Conservation (phyloP, 2,329 filamentous ascomycete species). For the Aspergillus chevalieri region DNA sequence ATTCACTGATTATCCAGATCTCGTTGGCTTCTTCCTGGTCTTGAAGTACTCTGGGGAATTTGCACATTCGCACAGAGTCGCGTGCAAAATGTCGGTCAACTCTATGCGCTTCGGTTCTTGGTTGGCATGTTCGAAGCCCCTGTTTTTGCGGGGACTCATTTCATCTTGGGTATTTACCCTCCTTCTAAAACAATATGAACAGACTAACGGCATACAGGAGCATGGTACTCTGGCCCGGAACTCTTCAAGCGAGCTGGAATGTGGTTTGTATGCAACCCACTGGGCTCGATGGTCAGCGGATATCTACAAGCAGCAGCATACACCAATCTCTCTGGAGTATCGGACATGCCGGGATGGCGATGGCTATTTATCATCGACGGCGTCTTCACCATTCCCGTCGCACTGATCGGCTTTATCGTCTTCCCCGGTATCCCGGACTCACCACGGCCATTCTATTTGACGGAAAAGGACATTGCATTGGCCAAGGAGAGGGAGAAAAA, state of each 20-base stretch:
- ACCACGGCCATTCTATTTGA: slow-evolving; percentile 36
- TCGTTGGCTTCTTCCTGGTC: slow-evolving; percentile 23
- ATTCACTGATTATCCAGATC: slow-evolving; percentile 8
- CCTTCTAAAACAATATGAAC: neutral
- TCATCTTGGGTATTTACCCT: slow-evolving; percentile 19
- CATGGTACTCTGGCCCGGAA: slow-evolving; percentile 41
- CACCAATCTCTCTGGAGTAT: slow-evolving; percentile 45
- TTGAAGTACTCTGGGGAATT: slow-evolving; percentile 30
- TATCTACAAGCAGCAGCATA: slow-evolving; percentile 52
- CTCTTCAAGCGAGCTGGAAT: slow-evolving; percentile 51
- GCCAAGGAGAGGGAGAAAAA: slow-evolving; percentile 27
- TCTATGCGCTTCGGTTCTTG: slow-evolving; percentile 30
- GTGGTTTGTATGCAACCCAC: slow-evolving; percentile 49
- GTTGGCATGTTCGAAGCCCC: slow-evolving; percentile 30
- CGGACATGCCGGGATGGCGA: slow-evolving; percentile 47
- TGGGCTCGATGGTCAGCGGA: slow-evolving; percentile 54
- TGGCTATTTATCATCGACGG: slow-evolving; percentile 57
- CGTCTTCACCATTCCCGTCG: slow-evolving; percentile 52
- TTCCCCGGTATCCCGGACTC: slow-evolving; percentile 38
- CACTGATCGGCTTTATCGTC: slow-evolving; percentile 49
- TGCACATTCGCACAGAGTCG: slow-evolving; percentile 29
- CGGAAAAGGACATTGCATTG: slow-evolving; percentile 29
- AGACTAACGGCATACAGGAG: slow-evolving; percentile 12
- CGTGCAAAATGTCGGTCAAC: slow-evolving; percentile 25
- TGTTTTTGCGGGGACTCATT: slow-evolving; percentile 29